Evolutionary conservation across 2,329 filamentous ascomycete genomes (phyloP).

Genomic region (Colletotrichum trifolii): DNA sequence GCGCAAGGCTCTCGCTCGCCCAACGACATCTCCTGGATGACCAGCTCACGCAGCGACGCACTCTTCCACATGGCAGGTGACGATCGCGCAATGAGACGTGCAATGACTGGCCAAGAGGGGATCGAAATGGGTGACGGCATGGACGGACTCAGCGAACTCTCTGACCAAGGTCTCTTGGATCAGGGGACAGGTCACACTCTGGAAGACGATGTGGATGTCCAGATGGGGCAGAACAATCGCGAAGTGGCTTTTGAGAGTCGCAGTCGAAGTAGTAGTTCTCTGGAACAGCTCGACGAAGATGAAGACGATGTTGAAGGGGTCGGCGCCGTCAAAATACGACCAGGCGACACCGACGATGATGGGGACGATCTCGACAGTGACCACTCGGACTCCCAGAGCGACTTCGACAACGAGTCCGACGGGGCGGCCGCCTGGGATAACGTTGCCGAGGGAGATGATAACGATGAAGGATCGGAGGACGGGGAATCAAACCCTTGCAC

Average conservation of each 20-base stretch:
- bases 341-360: slow-evolving; percentile 60
- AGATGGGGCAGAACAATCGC: background rate
- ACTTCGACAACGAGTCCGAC: slow-evolving; percentile 65
- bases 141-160: slow-evolving; percentile 45
- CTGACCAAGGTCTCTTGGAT: slow-evolving; percentile 47
- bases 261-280: slow-evolving; percentile 26
- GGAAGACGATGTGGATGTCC: slow-evolving; percentile 52
- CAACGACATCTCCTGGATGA: no score
- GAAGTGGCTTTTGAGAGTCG: background rate
- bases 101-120: no score
- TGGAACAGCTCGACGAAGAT: slow-evolving; percentile 37
- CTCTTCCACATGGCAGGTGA: no score
- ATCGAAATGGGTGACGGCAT: slow-evolving; percentile 49
- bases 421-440: slow-evolving; percentile 69
- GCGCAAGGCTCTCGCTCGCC: no score
- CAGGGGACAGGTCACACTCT: slow-evolving; percentile 52
- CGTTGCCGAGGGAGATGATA: slow-evolving; percentile 65
- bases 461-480: slow-evolving; percentile 67
- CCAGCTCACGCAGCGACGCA: no score
- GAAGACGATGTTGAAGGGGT: slow-evolving; percentile 62
- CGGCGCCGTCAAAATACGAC: slow-evolving; percentile 67
- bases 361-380: slow-evolving; percentile 54
- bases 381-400: slow-evolving; percentile 59
- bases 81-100: no score
- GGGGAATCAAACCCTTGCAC: slow-evolving; percentile 64